These are phyloP conservation scores for Hypoxylon sp. DNA, from an alignment of 2,329 filamentous ascomycete genomes.

Conservation along the genomic window DNA sequence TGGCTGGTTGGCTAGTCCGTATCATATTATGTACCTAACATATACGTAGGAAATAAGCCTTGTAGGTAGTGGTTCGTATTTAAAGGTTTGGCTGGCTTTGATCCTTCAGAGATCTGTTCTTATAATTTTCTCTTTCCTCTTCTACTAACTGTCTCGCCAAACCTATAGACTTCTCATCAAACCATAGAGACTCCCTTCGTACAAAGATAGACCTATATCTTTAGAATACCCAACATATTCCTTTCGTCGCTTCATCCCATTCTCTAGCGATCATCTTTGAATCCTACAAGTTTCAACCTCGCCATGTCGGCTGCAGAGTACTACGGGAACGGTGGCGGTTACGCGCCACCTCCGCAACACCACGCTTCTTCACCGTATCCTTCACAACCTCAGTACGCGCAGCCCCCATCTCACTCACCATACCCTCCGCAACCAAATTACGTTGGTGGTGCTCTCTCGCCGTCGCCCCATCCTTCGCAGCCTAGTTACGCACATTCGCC, in stretches of 20 bases:
- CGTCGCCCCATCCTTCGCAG: slow-evolving; percentile 44
- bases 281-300: slow-evolving; percentile 7
- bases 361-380: slow-evolving; percentile 37
- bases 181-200: not conserved
- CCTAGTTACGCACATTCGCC: slow-evolving; percentile 42
- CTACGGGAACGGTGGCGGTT: slow-evolving; percentile 45
- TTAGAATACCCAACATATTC: slow-evolving; percentile 1
- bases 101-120: slow-evolving; percentile 5
- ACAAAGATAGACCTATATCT: not conserved
- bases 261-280: not conserved
- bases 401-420: slow-evolving; percentile 37
- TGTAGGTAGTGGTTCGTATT: slow-evolving; percentile 3
- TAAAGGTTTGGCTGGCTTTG: slow-evolving; percentile 14
- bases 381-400: slow-evolving; percentile 43
- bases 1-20: slow-evolving; percentile 10
- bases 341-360: slow-evolving; percentile 40
- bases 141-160: not conserved
- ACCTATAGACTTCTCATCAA: slow-evolving; percentile 13
- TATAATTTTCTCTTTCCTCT: not conserved
- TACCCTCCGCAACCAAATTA: slow-evolving; percentile 43
- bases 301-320: slow-evolving; percentile 52
- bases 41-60: slow-evolving; percentile 18
- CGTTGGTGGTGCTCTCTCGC: slow-evolving; percentile 22
- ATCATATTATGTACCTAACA: not conserved
- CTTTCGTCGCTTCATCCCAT: not conserved